Percentiles rank a stretch among this genome's conserved stretches.
phyloP scores from a whole-genome alignment of 176 grass and related monocot species.

The barley (Hordeum vulgare) region MorexV3_pseudomolecules_assembly NC_058523.1:358645455-358645954 shows the following conservation, averaged over 20 bases:
- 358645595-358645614: not conserved
- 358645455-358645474: conserved; percentile 5
- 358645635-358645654: not conserved
- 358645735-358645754: conserved; percentile 52
- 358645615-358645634: not conserved
- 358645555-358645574: not conserved
- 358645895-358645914: conserved; percentile 27
- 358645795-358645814: conserved; percentile 44
- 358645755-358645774: conserved; percentile 25
- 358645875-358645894: conserved; percentile 32
- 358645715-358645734: conserved; percentile 14
- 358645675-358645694: not conserved
- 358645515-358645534: not conserved
- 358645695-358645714: not conserved
- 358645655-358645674: not conserved
- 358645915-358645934: not conserved
- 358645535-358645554: not conserved
- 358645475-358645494: not conserved
- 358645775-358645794: conserved; percentile 11
- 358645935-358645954: conserved; percentile 28
- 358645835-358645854: not conserved
- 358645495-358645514: not conserved
- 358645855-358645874: conserved; percentile 7
- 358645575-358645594: not conserved
- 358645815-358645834: conserved; percentile 62